These are phyloP conservation scores for Candida ascalaphidarum DNA, from an alignment of 805 yeast species.

Conservation along the genomic window DNA sequence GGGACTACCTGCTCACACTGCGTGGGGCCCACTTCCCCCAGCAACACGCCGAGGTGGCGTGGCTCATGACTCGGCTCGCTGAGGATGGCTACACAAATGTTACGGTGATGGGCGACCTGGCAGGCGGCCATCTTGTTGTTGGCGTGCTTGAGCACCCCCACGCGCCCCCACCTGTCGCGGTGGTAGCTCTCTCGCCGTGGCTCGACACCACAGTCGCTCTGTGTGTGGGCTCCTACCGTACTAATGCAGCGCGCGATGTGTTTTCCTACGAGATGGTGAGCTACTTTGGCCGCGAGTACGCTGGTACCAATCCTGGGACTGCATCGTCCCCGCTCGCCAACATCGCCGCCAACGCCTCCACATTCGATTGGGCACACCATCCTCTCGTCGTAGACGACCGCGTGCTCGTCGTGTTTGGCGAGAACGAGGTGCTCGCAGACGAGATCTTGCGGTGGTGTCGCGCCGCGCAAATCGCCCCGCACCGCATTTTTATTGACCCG, in stretches of 20 bases:
- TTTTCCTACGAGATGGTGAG: slow-evolving; percentile 1
- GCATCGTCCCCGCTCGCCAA: slow-evolving; percentile 1
- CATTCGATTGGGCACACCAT: slow-evolving; percentile 1
- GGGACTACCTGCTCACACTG: slow-evolving; percentile 4
- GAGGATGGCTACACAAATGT: slow-evolving; percentile 4
- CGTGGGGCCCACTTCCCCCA: slow-evolving; percentile 2
- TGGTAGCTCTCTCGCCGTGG: slow-evolving; percentile 4
- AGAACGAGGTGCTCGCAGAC: slow-evolving; percentile 4
- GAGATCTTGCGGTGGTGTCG: slow-evolving; percentile 3
- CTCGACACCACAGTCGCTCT: slow-evolving; percentile 1
- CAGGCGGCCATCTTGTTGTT: slow-evolving; percentile 5
- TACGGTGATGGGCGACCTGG: slow-evolving; percentile 4
- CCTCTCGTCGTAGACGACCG: slow-evolving; percentile 3
- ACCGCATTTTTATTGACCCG: slow-evolving; percentile 3
- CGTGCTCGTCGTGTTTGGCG: slow-evolving; percentile 3
- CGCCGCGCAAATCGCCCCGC: slow-evolving; percentile 3
- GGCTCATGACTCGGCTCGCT: slow-evolving; percentile 3
- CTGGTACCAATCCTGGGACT: background rate
- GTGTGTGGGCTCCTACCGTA: slow-evolving; percentile 1
- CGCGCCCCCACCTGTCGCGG: slow-evolving; percentile 1
- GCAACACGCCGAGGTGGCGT: slow-evolving; percentile 2
- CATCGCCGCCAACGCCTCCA: slow-evolving; percentile 1
- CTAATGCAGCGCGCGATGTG: slow-evolving; percentile 1
- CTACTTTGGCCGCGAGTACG: slow-evolving; percentile 4
- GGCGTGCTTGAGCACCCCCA: slow-evolving; percentile 1